phyloP scores from a whole-genome alignment of 192 early-diverging fungal species.

The Lobosporangium transversale region DNA sequence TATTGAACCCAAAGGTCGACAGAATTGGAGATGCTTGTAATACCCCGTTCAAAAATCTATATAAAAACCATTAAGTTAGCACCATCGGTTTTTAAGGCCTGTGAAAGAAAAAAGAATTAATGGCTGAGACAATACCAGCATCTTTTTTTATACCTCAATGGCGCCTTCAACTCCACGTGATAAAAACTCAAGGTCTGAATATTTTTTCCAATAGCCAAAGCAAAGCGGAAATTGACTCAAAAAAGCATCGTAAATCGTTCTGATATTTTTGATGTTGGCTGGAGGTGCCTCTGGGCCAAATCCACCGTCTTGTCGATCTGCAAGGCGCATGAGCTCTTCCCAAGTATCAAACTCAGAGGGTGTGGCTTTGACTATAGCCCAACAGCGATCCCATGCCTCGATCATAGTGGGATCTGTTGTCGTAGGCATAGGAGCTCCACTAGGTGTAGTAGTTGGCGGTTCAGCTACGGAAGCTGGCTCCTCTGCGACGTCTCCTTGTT shows the following conservation, averaged over 20 bases:
- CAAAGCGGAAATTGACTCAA: constrained; percentile 77
- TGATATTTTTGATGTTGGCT: constrained; percentile 59
- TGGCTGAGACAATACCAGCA: constrained; percentile 1
- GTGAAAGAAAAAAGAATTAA: not conserved
- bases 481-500: not conserved
- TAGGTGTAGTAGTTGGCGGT: constrained; percentile 36
- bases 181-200: constrained; percentile 68
- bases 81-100: too few species aligned
- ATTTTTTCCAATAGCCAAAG: constrained; percentile 87
- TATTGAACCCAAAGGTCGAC: constrained; percentile 82
- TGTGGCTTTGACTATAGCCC: constrained; percentile 29
- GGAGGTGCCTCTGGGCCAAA: constrained; percentile 58
- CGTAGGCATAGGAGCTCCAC: constrained; percentile 43
- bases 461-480: not conserved
- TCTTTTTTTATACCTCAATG: constrained; percentile 70
- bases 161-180: constrained; percentile 68
- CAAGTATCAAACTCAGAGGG: constrained; percentile 71
- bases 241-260: constrained; percentile 71
- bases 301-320: constrained; percentile 66
- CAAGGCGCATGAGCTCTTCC: constrained; percentile 71
- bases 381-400: constrained; percentile 42
- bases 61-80: too few species aligned
- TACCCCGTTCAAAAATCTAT: constrained; percentile 80
- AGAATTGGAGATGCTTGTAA: constrained; percentile 71
- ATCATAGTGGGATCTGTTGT: constrained; percentile 36